phyloP scores from a whole-genome alignment of 2,329 filamentous ascomycete species.

The Nemania serpens region DNA sequence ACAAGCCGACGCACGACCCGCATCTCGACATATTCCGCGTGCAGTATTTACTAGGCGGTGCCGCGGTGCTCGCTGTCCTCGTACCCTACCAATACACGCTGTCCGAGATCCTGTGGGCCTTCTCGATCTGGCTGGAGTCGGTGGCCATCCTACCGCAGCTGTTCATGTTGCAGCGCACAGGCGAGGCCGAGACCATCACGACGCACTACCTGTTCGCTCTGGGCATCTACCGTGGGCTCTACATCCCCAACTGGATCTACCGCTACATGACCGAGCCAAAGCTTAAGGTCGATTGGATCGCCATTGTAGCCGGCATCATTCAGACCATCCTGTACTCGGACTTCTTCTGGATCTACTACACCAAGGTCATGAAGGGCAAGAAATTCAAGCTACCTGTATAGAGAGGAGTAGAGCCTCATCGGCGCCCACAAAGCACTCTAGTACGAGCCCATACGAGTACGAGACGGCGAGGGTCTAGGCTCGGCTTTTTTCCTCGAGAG shows the following conservation, averaged over 20 bases:
- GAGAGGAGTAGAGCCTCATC: neutral
- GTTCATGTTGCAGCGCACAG: constrained; percentile 97
- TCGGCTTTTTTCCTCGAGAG: constrained; percentile 2
- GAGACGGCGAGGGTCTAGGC: neutral
- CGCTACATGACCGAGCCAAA: constrained; percentile 76
- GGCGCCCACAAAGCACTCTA: neutral
- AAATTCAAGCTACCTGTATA: constrained; percentile 86
- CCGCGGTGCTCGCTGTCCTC: constrained; percentile 76
- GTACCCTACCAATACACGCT: constrained; percentile 84
- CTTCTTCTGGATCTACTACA: constrained; percentile 99
- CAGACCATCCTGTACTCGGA: constrained; percentile 97
- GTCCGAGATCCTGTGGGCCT: constrained; percentile 92
- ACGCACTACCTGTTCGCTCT: constrained; percentile 97
- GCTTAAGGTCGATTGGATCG: constrained; percentile 81
- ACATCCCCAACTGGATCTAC: constrained; percentile 99
- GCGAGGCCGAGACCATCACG: constrained; percentile 98
- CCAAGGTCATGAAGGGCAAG: constrained; percentile 87
- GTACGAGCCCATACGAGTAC: neutral
- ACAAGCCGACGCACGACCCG: constrained; percentile 96
- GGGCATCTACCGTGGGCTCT: constrained; percentile 87
- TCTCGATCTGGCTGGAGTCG: constrained; percentile 96
- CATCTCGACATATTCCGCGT: constrained; percentile 98
- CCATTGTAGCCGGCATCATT: constrained; percentile 84
- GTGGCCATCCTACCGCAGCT: constrained; percentile 97
- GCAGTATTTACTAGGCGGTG: constrained; percentile 86